These are phyloP conservation scores for Russula lepida DNA, from an alignment of 768 basidiomycete species.

Conservation along the genomic window DNA sequence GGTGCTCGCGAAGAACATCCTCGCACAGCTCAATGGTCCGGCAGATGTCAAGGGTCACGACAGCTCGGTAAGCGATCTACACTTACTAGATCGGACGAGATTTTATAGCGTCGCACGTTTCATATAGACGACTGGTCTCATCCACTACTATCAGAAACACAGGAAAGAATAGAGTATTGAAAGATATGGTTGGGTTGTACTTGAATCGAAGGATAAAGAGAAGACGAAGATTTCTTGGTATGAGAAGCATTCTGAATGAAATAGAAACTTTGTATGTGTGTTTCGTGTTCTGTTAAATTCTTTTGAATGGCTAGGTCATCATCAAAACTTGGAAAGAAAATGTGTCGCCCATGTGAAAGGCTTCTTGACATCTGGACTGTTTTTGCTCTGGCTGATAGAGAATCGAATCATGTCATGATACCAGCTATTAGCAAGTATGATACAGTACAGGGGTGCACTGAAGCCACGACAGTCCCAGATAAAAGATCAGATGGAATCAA, in stretches of 20 bases:
- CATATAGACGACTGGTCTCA: constrained; percentile 82
- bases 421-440: background rate
- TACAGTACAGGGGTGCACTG: background rate
- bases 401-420: background rate
- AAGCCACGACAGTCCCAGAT: too few relatives aligned
- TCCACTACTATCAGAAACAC: constrained; percentile 92
- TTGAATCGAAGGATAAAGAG: background rate
- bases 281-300: background rate
- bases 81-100: background rate
- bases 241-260: background rate
- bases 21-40: constrained; percentile 76
- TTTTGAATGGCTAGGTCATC: background rate
- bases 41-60: constrained; percentile 83
- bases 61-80: constrained; percentile 46
- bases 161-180: constrained; percentile 51
- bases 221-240: background rate
- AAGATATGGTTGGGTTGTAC: background rate
- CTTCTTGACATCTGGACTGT: too few relatives aligned
- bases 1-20: constrained; percentile 92
- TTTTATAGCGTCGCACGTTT: background rate
- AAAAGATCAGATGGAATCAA: background rate
- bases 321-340: background rate
- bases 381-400: background rate
- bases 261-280: background rate
- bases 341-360: background rate